These are phyloP conservation scores for Ramichloridium luteum DNA, from an alignment of 2,329 filamentous ascomycete genomes.

Conservation along the genomic window DNA sequence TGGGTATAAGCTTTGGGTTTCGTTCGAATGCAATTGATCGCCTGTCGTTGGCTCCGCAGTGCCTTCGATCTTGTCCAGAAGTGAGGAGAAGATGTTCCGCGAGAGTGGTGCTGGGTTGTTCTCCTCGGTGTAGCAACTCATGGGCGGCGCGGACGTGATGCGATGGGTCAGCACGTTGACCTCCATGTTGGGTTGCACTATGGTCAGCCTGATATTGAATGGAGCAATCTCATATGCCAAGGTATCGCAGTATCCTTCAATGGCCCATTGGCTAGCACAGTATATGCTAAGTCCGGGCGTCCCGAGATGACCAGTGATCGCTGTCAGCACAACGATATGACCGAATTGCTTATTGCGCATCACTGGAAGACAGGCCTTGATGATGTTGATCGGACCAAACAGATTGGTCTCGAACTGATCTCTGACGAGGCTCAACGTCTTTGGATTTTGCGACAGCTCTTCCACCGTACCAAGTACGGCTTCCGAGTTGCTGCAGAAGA, in stretches of 20 bases:
- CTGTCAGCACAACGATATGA: constrained; percentile 81
- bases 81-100: constrained; percentile 67
- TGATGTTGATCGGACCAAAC: constrained; percentile 91
- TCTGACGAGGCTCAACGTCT: constrained; percentile 65
- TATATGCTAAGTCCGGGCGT: constrained; percentile 86
- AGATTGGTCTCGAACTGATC: constrained; percentile 93
- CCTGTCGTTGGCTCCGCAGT: constrained; percentile 30
- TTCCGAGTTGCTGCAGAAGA: constrained; percentile 82
- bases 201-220: constrained; percentile 92
- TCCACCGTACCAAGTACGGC: constrained; percentile 84
- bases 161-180: constrained; percentile 77
- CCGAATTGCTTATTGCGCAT: constrained; percentile 72
- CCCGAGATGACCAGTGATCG: constrained; percentile 82
- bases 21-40: constrained; percentile 34
- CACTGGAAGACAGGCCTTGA: constrained; percentile 72
- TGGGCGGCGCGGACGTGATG: constrained; percentile 69
- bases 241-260: constrained; percentile 90
- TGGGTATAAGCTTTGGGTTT: constrained; percentile 59
- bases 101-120: constrained; percentile 67
- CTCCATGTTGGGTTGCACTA: constrained; percentile 91
- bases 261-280: constrained; percentile 83
- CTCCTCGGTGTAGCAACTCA: constrained; percentile 56
- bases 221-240: constrained; percentile 89
- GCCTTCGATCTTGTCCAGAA: constrained; percentile 56
- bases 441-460: constrained; percentile 62